Conservation (phyloP, 257 asterid genomes). For the Solanum rostratum region DNA sequence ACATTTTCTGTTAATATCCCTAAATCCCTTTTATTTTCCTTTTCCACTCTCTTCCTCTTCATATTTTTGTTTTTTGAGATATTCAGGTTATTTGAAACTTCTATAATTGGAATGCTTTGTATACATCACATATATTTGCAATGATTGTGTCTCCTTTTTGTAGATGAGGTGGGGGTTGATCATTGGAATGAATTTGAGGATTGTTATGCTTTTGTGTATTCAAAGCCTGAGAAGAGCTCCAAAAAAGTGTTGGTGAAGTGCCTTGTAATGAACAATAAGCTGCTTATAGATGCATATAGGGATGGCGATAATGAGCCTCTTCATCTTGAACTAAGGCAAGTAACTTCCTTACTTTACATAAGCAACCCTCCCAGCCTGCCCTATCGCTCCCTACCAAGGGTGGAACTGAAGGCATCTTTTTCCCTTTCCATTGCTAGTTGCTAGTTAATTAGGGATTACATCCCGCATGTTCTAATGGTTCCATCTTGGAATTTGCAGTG, state of each 20-base stretch:
- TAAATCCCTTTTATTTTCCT: not conserved
- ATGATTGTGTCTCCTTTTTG: not conserved
- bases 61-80: not conserved
- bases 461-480: not conserved
- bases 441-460: not conserved
- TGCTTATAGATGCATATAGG: slow-evolving; percentile 55
- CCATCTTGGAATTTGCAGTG: slow-evolving; percentile 18
- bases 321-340: slow-evolving; percentile 57
- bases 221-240: slow-evolving; percentile 45
- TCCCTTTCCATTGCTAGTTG: not conserved
- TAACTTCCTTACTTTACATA: not conserved
- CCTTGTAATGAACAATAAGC: slow-evolving; percentile 52
- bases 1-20: not conserved
- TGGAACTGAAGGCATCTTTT: not conserved
- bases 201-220: slow-evolving; percentile 54
- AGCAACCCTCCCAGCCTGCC: not conserved
- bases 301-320: slow-evolving; percentile 48
- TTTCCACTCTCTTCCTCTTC: not conserved
- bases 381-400: not conserved
- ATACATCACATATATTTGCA: not conserved
- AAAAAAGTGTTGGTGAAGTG: slow-evolving; percentile 61
- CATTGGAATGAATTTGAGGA: slow-evolving; percentile 61
- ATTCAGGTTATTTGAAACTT: not conserved
- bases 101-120: not conserved
- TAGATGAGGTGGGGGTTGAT: slow-evolving; percentile 72